phyloP scores from a whole-genome alignment of 2,329 filamentous ascomycete species.

The Scedosporium boydii region DNA sequence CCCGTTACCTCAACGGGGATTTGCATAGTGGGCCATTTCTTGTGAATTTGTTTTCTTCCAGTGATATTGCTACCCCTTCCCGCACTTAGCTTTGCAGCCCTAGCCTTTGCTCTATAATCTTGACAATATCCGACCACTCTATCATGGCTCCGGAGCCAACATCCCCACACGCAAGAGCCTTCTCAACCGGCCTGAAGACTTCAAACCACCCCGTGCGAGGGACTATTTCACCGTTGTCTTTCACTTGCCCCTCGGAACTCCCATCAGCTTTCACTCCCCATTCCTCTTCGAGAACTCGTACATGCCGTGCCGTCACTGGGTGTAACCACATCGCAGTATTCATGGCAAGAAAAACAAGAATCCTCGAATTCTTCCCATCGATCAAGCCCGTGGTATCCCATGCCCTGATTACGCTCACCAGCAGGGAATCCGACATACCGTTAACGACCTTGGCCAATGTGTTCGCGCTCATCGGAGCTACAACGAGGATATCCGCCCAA shows the following conservation, averaged over 20 bases:
- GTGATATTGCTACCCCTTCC: too few species aligned
- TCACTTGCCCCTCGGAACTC: background rate
- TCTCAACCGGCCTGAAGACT: slow-evolving; percentile 63
- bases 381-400: slow-evolving; percentile 71
- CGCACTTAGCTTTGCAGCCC: background rate
- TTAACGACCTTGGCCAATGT: slow-evolving; percentile 73
- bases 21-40: too few species aligned
- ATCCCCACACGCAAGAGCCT: slow-evolving; percentile 77
- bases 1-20: too few species aligned
- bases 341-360: slow-evolving; percentile 75
- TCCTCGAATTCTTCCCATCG: slow-evolving; percentile 51
- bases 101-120: slow-evolving; percentile 44
- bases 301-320: slow-evolving; percentile 66
- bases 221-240: slow-evolving; percentile 16
- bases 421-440: slow-evolving; percentile 68
- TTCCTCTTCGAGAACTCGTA: slow-evolving; percentile 60
- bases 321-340: slow-evolving; percentile 88
- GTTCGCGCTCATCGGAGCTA: slow-evolving; percentile 78
- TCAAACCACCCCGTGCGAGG: slow-evolving; percentile 51
- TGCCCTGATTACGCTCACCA: slow-evolving; percentile 67
- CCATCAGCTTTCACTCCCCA: slow-evolving; percentile 48
- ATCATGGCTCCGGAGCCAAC: slow-evolving; percentile 75
- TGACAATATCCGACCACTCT: slow-evolving; percentile 68
- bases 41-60: too few species aligned
- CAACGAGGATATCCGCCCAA: slow-evolving; percentile 67